Conservation (phyloP, 768 basidiomycete species). For the Mrakia hoshinonis region DNA sequence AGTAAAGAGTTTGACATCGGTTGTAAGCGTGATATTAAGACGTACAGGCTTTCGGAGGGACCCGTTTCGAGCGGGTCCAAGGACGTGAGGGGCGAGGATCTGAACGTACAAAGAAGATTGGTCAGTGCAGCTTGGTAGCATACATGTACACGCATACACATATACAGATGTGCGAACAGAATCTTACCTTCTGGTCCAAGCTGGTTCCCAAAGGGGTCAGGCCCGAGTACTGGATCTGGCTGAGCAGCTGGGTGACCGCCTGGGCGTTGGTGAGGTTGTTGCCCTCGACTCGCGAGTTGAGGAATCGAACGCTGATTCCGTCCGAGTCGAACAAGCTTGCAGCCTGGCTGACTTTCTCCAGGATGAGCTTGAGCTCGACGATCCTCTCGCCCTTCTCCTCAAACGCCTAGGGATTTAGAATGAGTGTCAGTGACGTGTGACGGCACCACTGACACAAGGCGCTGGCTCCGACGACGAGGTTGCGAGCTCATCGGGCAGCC, state of each 20-base stretch:
- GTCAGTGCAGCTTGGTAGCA: no score
- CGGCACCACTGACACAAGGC: no score
- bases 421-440: no score
- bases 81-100: constrained; percentile 42
- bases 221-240: constrained; percentile 40
- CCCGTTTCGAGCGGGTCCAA: constrained; percentile 39
- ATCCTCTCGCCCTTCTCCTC: constrained; percentile 44
- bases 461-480: no score
- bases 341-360: constrained; percentile 39
- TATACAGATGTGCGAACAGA: no score
- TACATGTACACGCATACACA: no score
- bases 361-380: constrained; percentile 42
- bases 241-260: constrained; percentile 30
- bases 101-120: no score
- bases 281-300: constrained; percentile 39
- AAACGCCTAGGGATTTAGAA: constrained; percentile 37
- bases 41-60: constrained; percentile 42
- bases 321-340: constrained; percentile 43
- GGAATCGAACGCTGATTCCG: constrained; percentile 43
- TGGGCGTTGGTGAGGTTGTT: constrained; percentile 24
- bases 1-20: no score
- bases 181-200: neutral
- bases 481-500: no score
- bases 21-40: no score
- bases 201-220: constrained; percentile 20